Conservation (phyloP, 1,284 basidiomycete species). For the Leccinum subrobustum region DNA sequence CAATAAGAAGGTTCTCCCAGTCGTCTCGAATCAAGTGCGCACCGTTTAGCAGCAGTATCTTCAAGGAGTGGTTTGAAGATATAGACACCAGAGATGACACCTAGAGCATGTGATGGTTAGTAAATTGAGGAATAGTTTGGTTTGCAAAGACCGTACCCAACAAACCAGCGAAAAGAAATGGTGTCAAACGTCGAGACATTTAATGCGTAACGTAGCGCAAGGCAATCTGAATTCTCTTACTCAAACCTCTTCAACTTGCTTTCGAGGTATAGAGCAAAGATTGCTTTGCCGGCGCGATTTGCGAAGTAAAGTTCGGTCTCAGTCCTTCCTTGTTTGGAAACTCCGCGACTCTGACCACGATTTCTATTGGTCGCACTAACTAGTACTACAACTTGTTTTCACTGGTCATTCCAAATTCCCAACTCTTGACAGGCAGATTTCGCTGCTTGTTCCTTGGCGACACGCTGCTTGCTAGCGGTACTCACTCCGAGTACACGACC, state of each 20-base stretch:
- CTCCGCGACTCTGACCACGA: conserved; percentile 31
- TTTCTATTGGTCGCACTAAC: not conserved
- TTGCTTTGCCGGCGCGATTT: conserved; percentile 9
- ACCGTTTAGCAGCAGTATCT: conserved; percentile 14
- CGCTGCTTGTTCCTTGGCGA: conserved; percentile 52
- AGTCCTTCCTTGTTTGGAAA: conserved; percentile 26
- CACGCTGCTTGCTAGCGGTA: conserved; percentile 39
- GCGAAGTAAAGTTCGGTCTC: not conserved
- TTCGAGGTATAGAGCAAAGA: not conserved
- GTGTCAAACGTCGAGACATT: conserved; percentile 31
- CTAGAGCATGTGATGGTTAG: conserved; percentile 34
- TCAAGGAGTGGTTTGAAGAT: conserved; percentile 50
- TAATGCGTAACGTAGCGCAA: conserved; percentile 8
- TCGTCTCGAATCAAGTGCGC: not conserved
- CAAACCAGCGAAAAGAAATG: conserved; percentile 29
- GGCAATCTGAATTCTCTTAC: conserved; percentile 29
- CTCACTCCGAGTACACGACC: conserved; percentile 47
- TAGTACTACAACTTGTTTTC: conserved; percentile 2
- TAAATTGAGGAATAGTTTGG: not conserved
- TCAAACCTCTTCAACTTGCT: not conserved
- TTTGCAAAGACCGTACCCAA: conserved; percentile 23
- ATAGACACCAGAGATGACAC: conserved; percentile 61
- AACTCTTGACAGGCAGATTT: conserved; percentile 40
- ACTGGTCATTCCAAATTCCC: conserved; percentile 20
- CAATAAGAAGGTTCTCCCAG: conserved; percentile 3